A percentile compares a stretch with the other conserved stretches of the same genome.
Evolutionary conservation across 306 rosid species (phyloP).

Genomic region (Rosa chinensis): DNA sequence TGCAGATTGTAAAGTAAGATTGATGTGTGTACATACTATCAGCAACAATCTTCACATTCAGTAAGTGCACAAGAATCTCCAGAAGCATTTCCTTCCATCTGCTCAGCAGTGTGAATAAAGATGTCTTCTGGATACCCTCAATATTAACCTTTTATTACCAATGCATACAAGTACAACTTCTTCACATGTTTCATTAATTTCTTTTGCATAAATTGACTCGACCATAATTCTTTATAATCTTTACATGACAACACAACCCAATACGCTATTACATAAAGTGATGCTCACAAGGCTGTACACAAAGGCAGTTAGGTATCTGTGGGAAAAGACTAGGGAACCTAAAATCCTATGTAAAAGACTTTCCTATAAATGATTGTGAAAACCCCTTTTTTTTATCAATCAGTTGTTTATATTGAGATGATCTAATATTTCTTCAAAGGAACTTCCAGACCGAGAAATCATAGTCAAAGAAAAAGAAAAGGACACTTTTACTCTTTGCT

Average conservation of each 20-base stretch:
- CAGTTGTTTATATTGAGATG: neutral
- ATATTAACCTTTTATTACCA: neutral
- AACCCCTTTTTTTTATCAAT: neutral
- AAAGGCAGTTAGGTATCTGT: neutral
- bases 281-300: neutral
- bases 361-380: neutral
- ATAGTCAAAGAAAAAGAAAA: neutral
- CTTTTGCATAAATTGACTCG: neutral
- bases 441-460: neutral
- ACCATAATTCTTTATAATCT: neutral
- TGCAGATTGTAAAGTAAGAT: neutral
- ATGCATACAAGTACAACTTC: neutral
- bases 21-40: neutral
- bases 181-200: neutral
- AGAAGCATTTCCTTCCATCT: neutral
- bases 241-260: neutral
- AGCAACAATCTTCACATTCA: neutral
- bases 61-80: constrained; percentile 7
- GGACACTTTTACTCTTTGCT: neutral
- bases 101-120: neutral
- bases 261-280: neutral
- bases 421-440: neutral
- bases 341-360: neutral
- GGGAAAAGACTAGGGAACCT: neutral
- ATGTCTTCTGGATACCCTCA: neutral